phyloP scores from a whole-genome alignment of 768 basidiomycete species.

The Steccherinum ochraceum region DNA sequence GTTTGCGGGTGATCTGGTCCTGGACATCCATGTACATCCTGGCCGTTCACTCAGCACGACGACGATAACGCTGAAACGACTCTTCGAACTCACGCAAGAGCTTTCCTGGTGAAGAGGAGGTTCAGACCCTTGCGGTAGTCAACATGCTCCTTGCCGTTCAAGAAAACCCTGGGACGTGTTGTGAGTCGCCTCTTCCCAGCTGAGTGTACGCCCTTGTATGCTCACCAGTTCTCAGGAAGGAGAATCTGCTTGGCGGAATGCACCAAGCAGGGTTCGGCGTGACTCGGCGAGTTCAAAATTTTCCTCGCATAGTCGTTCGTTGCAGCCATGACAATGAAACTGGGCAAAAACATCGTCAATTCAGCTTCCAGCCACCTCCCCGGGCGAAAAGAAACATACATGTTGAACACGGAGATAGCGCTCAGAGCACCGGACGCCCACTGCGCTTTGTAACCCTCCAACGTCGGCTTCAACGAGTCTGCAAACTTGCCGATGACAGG shows the following conservation, averaged over 20 bases:
- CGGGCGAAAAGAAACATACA: conserved; percentile 38
- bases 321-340: conserved; percentile 98
- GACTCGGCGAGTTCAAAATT: conserved; percentile 89
- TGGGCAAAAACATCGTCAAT: conserved; percentile 28
- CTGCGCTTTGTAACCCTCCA: conserved; percentile 88
- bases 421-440: conserved; percentile 89
- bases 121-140: conserved; percentile 92
- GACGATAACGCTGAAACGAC: neutral
- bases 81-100: conserved; percentile 66
- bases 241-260: conserved; percentile 86
- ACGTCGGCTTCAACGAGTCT: conserved; percentile 84
- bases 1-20: conserved; percentile 73
- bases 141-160: conserved; percentile 88
- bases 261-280: conserved; percentile 93
- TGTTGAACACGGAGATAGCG: conserved; percentile 95
- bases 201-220: neutral
- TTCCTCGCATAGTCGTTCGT: conserved; percentile 91
- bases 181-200: neutral
- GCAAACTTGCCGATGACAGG: conserved; percentile 97
- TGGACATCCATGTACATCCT: conserved; percentile 84
- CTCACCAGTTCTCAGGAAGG: conserved; percentile 79
- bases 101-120: conserved; percentile 88
- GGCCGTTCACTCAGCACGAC: conserved; percentile 1
- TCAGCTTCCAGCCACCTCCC: conserved; percentile 20
- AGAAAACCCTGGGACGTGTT: conserved; percentile 72